Percentiles rank a stretch among this genome's conserved stretches.
These are phyloP conservation scores for Coemansia interrupta DNA, from an alignment of 192 early-diverging fungal species.

Conservation along the genomic window DNA sequence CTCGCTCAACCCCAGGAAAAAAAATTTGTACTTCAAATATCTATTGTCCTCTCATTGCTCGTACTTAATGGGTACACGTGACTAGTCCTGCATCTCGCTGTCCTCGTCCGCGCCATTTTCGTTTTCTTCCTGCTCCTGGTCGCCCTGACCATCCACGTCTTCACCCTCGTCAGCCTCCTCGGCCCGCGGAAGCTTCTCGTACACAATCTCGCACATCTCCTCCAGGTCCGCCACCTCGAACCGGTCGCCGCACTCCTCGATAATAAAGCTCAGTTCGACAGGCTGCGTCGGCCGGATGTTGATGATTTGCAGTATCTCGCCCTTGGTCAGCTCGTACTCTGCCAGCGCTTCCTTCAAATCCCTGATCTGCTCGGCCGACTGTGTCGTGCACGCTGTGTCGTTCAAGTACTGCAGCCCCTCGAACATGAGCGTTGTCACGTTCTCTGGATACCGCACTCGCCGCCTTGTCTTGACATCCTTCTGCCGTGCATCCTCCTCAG, in stretches of 20 bases:
- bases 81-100: not conserved
- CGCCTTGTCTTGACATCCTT: constrained; percentile 30
- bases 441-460: constrained; percentile 55
- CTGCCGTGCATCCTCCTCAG: constrained; percentile 53
- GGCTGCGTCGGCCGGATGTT: constrained; percentile 63
- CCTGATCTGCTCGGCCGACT: constrained; percentile 55
- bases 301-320: constrained; percentile 70
- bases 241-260: constrained; percentile 71
- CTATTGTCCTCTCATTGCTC: too few species aligned
- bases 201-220: constrained; percentile 53
- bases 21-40: too few species aligned
- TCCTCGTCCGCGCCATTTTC: constrained; percentile 8
- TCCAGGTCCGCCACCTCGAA: constrained; percentile 57
- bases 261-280: constrained; percentile 66
- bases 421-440: constrained; percentile 64
- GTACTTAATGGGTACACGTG: constrained; percentile 3
- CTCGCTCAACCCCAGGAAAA: too few species aligned
- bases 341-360: constrained; percentile 47
- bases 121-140: constrained; percentile 7
- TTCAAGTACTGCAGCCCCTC: constrained; percentile 58
- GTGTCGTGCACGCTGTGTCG: constrained; percentile 57
- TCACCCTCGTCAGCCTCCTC: constrained; percentile 12
- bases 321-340: constrained; percentile 61
- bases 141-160: constrained; percentile 9
- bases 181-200: constrained; percentile 43